Evolutionary conservation across 2,329 filamentous ascomycete genomes (phyloP), one percentile per base, ranked within the genome.

Genomic region (Microdochium bolleyi): DNA sequence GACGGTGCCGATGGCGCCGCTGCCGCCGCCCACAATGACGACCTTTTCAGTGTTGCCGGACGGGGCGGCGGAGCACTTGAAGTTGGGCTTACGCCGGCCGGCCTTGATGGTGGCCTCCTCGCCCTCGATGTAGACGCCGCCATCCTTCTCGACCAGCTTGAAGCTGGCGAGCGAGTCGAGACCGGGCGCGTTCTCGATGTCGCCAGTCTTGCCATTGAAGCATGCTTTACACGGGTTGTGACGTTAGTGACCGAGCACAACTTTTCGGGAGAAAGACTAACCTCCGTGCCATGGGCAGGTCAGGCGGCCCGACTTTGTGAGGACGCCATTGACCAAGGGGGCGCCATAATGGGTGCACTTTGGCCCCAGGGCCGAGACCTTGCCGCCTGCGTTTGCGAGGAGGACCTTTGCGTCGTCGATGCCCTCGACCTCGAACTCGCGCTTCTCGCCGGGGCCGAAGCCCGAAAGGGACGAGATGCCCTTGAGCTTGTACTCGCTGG

Each of bases 281-380:
- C 89, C 90, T 74, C 92, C 92, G 67, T 97, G 92, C 94, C 94
- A 97, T 3, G 92, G 91, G 68, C 94, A 99, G 7, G 89, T 96
- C 56, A 99, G 71, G 50, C 90, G 80, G 4, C 94, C 94, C 60
- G 88, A 85, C 2, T 83, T 82, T 8, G 89, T 89, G 57, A 99
- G 72, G 8, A 97, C 85, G 52, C 94, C 94, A 60, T 92, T 90
- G 51, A 84, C 83, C 58, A 99, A 73, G 14, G 94, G 94, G 41
- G 92, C 94, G 32, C 94, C 92, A 67, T 95, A 97, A 72, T 97
- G 92, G 10, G 84, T 88, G 68, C 94, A 99, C 60, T 87, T 94
- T 38, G 89, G 75, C 34, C 88, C 91, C 34, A 95, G 70, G 27
- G 92, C 94, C 65, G 92, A 85, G 16, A 92, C 74, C 60, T 87